Conservation (phyloP, 768 basidiomycete genomes). For the Suillus occidentalis region DNA sequence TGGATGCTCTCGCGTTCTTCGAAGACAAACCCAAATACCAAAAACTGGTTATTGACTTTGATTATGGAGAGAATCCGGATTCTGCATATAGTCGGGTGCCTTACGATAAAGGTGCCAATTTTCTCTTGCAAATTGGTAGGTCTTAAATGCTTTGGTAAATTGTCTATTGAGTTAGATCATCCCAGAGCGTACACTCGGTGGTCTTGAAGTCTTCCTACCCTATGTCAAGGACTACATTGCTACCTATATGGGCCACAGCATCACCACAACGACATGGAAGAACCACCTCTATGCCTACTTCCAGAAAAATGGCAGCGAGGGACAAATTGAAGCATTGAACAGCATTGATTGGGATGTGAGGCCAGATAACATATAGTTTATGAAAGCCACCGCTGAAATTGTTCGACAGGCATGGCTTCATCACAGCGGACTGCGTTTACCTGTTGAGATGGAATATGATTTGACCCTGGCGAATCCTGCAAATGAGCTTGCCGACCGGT, state of each 20-base stretch:
- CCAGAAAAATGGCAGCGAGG: conserved; percentile 37
- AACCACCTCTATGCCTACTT: conserved; percentile 57
- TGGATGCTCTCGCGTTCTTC: conserved; percentile 46
- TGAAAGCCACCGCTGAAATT: not conserved
- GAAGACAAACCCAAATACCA: conserved; percentile 46
- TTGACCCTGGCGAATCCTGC: conserved; percentile 50
- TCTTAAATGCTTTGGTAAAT: not conserved
- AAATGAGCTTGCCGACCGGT: conserved; percentile 51
- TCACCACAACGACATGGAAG: conserved; percentile 60
- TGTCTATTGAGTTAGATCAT: not conserved
- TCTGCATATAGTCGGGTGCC: conserved; percentile 52
- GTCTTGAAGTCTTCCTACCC: conserved; percentile 54
- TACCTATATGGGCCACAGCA: conserved; percentile 55
- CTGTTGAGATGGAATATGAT: conserved; percentile 53
- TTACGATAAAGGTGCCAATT: conserved; percentile 58
- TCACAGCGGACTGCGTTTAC: conserved; percentile 52
- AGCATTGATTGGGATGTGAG: conserved; percentile 58
- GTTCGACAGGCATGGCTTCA: conserved; percentile 51
- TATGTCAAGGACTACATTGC: conserved; percentile 56
- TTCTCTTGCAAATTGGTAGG: conserved; percentile 53
- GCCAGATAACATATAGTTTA: not conserved
- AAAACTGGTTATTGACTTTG: conserved; percentile 50
- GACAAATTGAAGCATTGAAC: conserved; percentile 49
- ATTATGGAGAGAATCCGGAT: conserved; percentile 46
- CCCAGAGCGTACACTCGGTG: conserved; percentile 53